Evolutionary conservation across 495 filamentous ascomycete genomes (phyloP), one percentile per base, ranked within the genome.

Genomic region (Daldinia caldariorum): DNA sequence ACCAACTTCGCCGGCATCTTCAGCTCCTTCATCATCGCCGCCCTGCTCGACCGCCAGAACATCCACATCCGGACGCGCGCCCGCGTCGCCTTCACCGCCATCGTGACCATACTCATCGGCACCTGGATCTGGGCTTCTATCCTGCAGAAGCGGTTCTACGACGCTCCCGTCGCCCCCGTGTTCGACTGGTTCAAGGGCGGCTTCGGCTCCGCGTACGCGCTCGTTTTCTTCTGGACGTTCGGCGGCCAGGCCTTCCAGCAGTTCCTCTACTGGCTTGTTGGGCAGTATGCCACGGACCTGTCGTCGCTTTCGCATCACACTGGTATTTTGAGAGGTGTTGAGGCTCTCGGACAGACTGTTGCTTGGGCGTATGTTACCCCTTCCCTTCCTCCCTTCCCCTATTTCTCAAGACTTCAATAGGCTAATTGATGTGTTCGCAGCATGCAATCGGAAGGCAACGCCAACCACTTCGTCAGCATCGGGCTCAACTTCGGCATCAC

Each of bases 151-250:
- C 65, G 71, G 29, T 78, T 71, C 57, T 73, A 78, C 58, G 72
- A 72, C 18, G 69, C 59, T 35, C n/a, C 54, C 8, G 43, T 16
- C 26, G 6, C 71, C 7, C 74, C 76, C 10, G 71, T 78, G 20
- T 76, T 70, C 43, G 76, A 78, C 39, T 78, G 76, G 76, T 78
- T 78, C 43, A 18, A 37, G 16, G 74, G 74, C 43, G 74, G 76
- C 0, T 78, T 78, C 41, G 74, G 74, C 0, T 69, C 66, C 10
- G 58, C 71, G 20, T 78, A 78, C 29, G 76, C 74, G 14, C 58
- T 78, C 0, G 72, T 78, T 13, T 78, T 78, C 43, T 78, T 78
- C 72, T 78, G 76, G 76, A 71, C 72, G n/a, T 78, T 78, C 58
- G 74, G 66, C 16, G 76, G 76, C 8, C 76, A 78, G 60, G 74